Base-by-base conservation (phyloP, 2,329 filamentous ascomycete genomes). In the Metarhizium sp. region DNA sequence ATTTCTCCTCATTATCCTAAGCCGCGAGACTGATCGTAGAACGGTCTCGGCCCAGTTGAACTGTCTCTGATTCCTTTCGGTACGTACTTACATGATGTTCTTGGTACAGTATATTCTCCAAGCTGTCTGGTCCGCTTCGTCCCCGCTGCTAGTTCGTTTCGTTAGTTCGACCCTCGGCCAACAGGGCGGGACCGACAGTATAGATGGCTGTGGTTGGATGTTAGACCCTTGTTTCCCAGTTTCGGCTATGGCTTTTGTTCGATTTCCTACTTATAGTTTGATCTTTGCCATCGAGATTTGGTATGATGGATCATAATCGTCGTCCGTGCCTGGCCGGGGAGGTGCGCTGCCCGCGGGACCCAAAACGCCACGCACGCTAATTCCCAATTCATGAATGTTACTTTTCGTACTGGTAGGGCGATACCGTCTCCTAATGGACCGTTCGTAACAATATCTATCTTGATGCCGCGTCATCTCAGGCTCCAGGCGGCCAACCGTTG, bases 11-110 rank as follows among this genome's bases (percentile, higher is more conserved):
- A 25, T 16, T 38, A 34, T 18, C 6, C 20, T 4, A 43, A 20
- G 6, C 36, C 8, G 20, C 6, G 7, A 46, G 47, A 36, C 49
- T 50, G 50, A 49, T 48, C 45, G 25, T 52, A 42, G 54, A 56
- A 50, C 46, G 54, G n/a, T 53, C 54, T 56, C 32, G 51, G 50
- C 45, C 52, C 16, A 18, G 14, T 6, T 16, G 45, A 18, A 16
- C 6, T 29, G 10, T 18, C 40, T 16, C 6, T 18, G 42, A 25
- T 30, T n/a, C 18, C 11, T 43, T 18, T 52, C 13, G 38, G 10
- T 7, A 13, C 38, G 11, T 25, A 25, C 38, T 40, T 40, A 5
- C 13, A 14, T 16, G 38, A 40, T 11, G 38, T 16, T 34, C 32
- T 34, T 40, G 38, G 8, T 40, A 5, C 11, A 40, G 5, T 6